Evolutionary conservation across 2,329 filamentous ascomycete species (phyloP), one percentile per base, ranked within the genome.

Genomic region (Aspergillus melleus): DNA sequence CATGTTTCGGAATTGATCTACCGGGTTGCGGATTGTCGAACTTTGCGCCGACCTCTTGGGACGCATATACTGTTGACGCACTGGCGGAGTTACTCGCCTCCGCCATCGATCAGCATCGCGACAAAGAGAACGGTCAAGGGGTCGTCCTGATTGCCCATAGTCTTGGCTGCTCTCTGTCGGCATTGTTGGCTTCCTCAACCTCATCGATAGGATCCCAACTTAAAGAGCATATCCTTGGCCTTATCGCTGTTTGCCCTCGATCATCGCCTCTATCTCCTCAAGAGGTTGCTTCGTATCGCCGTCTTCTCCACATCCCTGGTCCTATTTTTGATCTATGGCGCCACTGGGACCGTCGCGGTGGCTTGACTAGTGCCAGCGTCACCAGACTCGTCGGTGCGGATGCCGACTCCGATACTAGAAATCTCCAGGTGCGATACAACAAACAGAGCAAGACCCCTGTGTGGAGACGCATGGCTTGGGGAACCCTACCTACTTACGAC

Each of bases 91-190:
- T 99, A 11, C 80, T 97, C 14, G 88, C 88, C 58, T 83, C 81
- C 1, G 85, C 92, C 32, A 92, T 98, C 60, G 84, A 91, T 44
- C 83, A 87, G 50, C 86, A 94, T 70, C 86, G 89, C 46, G 87
- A 90, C 64, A 83, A 83, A 49, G 81, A 85, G 39, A 78, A 81
- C 19, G 81, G 80, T 1, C 92, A 96, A 73, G 85, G 87, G 3
- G 84, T 96, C 14, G 84, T 97, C 20, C 75, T 97, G 30, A 86
- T 98, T 60, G 92, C 89, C 1, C 95, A 99, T 71, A 96, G 92
- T 72, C 90, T 97, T 86, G 95, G 95, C 6, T 92, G 90, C 60
- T 90, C 90, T 3, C 79, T 97, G 20, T 86, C 89, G 6, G 88
- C 90, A 26, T 79, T 89, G 16, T 79, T 98, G 54, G 88, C 91